Percentiles rank a stretch among this genome's conserved stretches.
phyloP scores from a whole-genome alignment of 2,329 filamentous ascomycete genomes.

The Berkeleyomyces basicola region DNA sequence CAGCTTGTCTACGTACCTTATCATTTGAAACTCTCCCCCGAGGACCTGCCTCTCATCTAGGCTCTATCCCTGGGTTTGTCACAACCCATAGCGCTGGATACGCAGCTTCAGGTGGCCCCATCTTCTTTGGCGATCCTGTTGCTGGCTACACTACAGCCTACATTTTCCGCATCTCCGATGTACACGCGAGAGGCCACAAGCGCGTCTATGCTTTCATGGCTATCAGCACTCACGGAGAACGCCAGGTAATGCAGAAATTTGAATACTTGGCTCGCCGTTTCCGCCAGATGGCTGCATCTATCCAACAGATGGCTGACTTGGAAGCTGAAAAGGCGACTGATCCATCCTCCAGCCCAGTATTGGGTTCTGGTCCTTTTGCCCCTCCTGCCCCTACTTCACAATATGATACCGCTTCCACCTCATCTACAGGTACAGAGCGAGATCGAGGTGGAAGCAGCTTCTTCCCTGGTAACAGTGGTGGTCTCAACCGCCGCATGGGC shows the following conservation, averaged over 20 bases:
- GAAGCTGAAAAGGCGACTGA: constrained; percentile 42
- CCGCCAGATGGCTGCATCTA: constrained; percentile 47
- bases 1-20: constrained; percentile 48
- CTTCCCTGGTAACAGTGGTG: constrained; percentile 33
- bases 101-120: constrained; percentile 44
- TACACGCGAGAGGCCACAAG: constrained; percentile 50
- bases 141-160: constrained; percentile 54
- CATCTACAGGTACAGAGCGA: not conserved
- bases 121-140: constrained; percentile 50
- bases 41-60: constrained; percentile 24
- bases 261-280: constrained; percentile 45
- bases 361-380: constrained; percentile 20
- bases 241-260: constrained; percentile 49
- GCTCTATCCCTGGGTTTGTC: constrained; percentile 29
- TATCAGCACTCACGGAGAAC: constrained; percentile 47
- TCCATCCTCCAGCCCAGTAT: constrained; percentile 20
- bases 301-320: constrained; percentile 45
- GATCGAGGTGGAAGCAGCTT: constrained; percentile 33
- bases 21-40: constrained; percentile 50
- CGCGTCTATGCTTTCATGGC: constrained; percentile 53
- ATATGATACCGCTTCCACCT: constrained; percentile 18
- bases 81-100: constrained; percentile 37
- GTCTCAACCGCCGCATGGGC: constrained; percentile 41
- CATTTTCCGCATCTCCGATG: constrained; percentile 52
- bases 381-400: constrained; percentile 19